A percentile compares a stretch with the other conserved stretches of the same genome.
Evolutionary conservation across 805 yeast species (phyloP).

Genomic region (fission yeast (Schizosaccharomyces pombe)): DNA sequence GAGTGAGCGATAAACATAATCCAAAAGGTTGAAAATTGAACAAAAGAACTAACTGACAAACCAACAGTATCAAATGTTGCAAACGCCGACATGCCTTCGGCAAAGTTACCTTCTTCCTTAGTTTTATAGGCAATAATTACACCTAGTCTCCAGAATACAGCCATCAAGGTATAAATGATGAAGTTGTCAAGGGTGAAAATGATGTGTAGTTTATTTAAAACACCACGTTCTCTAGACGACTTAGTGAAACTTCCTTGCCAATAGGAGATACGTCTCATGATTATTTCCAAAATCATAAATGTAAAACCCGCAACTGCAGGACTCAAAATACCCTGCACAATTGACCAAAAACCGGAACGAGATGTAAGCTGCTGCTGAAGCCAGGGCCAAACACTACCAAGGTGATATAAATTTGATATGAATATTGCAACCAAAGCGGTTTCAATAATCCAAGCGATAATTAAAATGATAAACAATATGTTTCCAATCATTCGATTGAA

Average conservation of each 20-base stretch:
- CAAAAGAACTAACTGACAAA: constrained; percentile 11
- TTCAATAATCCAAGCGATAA: constrained; percentile 19
- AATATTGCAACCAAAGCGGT: constrained; percentile 21
- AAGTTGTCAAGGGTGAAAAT: constrained; percentile 20
- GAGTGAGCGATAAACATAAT: constrained; percentile 18
- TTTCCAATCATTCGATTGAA: constrained; percentile 17
- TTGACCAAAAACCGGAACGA: constrained; percentile 14
- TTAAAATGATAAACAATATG: constrained; percentile 12
- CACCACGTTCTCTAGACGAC: constrained; percentile 18
- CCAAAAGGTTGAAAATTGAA: constrained; percentile 20
- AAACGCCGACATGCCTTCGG: neutral
- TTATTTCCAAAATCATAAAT: constrained; percentile 16
- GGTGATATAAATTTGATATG: constrained; percentile 16
- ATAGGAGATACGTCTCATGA: constrained; percentile 17
- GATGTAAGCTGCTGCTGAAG: constrained; percentile 14
- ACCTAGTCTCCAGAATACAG: constrained; percentile 10
- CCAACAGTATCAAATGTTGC: neutral
- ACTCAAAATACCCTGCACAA: constrained; percentile 19
- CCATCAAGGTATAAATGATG: constrained; percentile 18
- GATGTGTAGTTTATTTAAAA: constrained; percentile 17
- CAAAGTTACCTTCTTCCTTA: neutral
- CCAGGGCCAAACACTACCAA: constrained; percentile 17
- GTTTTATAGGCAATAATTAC: neutral
- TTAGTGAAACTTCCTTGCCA: constrained; percentile 19
- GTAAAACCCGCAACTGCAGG: constrained; percentile 17